Conservation (phyloP, 352 stramenopile genomes). For the Globisporangium rhizosaccharum region DNA sequence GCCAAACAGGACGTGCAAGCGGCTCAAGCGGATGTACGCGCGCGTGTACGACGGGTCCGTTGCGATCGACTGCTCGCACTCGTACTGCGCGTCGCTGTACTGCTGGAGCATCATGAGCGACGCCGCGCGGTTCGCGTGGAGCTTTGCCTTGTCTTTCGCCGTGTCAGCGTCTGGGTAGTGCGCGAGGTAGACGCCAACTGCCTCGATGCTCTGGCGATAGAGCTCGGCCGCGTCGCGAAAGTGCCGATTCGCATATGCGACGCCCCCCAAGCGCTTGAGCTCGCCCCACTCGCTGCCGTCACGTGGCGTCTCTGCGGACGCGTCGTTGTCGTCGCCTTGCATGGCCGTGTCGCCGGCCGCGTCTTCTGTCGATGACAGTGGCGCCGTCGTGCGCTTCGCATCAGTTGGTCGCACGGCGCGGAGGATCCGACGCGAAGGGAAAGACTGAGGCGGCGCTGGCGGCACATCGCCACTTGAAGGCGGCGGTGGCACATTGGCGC, state of each 20-base stretch:
- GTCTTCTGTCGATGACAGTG: not conserved
- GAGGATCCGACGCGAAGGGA: slow-evolving; percentile 9
- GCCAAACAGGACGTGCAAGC: slow-evolving; percentile 67
- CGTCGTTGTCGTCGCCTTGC: slow-evolving; percentile 25
- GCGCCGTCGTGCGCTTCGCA: not conserved
- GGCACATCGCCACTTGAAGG: not conserved
- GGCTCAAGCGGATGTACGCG: slow-evolving; percentile 60
- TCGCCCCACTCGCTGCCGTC: slow-evolving; percentile 52
- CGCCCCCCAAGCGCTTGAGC: slow-evolving; percentile 51
- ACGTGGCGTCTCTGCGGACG: slow-evolving; percentile 11
- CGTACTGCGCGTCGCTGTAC: slow-evolving; percentile 59
- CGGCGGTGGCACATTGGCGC: not conserved
- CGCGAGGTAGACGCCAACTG: slow-evolving; percentile 34
- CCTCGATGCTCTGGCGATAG: slow-evolving; percentile 49
- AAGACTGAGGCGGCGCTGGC: too few species aligned
- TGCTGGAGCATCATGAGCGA: slow-evolving; percentile 79
- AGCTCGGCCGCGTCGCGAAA: slow-evolving; percentile 57
- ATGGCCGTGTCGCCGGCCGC: slow-evolving; percentile 9
- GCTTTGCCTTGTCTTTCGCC: slow-evolving; percentile 73
- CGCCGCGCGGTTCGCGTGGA: slow-evolving; percentile 74
- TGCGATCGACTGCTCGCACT: slow-evolving; percentile 61
- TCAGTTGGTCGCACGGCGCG: slow-evolving; percentile 8
- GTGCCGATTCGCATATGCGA: slow-evolving; percentile 30
- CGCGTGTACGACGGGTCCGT: slow-evolving; percentile 62
- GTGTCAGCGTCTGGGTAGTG: slow-evolving; percentile 27